These are phyloP conservation scores for Malus sieversii DNA, from an alignment of 306 rosid genomes.

Conservation along the genomic window DNA sequence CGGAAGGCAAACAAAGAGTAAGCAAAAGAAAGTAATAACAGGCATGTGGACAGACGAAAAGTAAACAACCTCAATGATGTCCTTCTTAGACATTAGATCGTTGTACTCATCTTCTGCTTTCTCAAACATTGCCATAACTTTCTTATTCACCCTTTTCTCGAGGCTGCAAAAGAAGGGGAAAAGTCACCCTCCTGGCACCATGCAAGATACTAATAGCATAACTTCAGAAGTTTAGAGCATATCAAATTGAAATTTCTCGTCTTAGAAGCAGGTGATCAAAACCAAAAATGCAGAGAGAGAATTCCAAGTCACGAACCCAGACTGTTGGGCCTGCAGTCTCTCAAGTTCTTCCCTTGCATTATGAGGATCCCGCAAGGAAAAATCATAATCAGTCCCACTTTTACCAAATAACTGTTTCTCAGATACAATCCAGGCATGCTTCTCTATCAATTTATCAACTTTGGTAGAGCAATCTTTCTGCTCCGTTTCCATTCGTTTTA, in stretches of 20 bases:
- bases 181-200: constrained; percentile 10
- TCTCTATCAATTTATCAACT: constrained; percentile 83
- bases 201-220: constrained; percentile 1
- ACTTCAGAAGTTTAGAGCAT: background rate
- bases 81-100: constrained; percentile 86
- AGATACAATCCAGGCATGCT: constrained; percentile 87
- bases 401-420: constrained; percentile 81
- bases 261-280: background rate
- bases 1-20: constrained; percentile 18
- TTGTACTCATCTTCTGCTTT: constrained; percentile 99
- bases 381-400: constrained; percentile 92
- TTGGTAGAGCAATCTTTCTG: constrained; percentile 76
- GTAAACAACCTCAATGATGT: constrained; percentile 79
- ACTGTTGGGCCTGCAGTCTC: constrained; percentile 73
- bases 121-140: constrained; percentile 99
- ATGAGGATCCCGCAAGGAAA: constrained; percentile 54
- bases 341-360: constrained; percentile 72
- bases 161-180: constrained; percentile 47
- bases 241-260: background rate
- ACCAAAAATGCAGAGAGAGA: background rate
- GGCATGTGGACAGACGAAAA: constrained; percentile 3
- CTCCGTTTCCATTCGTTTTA: constrained; percentile 76
- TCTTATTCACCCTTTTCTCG: constrained; percentile 98
- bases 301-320: constrained; percentile 54
- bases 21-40: constrained; percentile 21